Evolutionary conservation across 225 moss, liverwort and hornwort species (phyloP).

Genomic region (Climacium dendroides): DNA sequence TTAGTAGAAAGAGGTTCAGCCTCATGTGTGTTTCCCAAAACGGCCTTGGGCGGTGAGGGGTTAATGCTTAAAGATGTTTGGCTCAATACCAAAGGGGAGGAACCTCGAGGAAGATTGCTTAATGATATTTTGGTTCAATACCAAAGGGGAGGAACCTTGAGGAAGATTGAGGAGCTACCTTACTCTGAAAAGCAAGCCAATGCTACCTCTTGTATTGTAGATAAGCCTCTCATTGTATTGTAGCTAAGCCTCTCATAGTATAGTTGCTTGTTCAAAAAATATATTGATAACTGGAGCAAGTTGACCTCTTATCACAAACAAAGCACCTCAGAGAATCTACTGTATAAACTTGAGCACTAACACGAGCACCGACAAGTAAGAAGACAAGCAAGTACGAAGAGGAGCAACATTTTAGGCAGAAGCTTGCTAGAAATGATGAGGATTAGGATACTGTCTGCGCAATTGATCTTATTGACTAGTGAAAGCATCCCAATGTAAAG

Average conservation of each 20-base stretch:
- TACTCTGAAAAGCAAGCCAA: background rate
- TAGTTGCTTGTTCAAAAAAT: background rate
- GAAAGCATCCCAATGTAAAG: conserved; percentile 17
- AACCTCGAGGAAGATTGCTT: no score
- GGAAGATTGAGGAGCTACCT: background rate
- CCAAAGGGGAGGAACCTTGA: no score
- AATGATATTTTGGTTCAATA: no score
- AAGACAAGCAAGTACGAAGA: background rate
- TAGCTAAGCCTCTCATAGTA: no score
- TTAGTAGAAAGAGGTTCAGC: no score
- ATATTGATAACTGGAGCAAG: background rate
- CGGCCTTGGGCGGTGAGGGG: no score
- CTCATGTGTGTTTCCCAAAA: no score
- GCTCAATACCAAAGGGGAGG: background rate
- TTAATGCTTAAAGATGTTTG: background rate
- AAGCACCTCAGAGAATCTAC: background rate
- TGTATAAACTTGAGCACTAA: no score
- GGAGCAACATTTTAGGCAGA: background rate
- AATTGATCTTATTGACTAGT: conserved; percentile 31
- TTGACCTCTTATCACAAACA: background rate
- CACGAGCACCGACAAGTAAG: background rate
- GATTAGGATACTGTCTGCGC: conserved; percentile 10
- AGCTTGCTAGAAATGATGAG: background rate
- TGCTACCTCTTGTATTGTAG: no score
- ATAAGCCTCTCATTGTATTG: no score